Evolutionary conservation across 441 rosid genomes (phyloP).

Genomic region (Iberis amara): DNA sequence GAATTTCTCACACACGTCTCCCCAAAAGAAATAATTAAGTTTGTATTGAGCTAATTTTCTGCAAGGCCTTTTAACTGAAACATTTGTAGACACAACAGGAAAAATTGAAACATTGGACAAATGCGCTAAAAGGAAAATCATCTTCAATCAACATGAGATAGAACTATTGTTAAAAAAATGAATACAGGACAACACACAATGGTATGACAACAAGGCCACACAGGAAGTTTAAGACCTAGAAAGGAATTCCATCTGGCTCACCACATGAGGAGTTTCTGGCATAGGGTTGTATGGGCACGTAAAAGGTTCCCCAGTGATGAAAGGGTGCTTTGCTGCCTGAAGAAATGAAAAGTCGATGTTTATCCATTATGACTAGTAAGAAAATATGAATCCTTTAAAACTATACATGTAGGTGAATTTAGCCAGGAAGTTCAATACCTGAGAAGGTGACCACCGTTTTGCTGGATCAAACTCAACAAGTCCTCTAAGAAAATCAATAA

Average conservation of each 20-base stretch:
- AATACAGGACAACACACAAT: constrained; percentile 10
- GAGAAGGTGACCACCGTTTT: constrained; percentile 98
- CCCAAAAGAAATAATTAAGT: constrained; percentile 11
- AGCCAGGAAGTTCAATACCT: constrained; percentile 41
- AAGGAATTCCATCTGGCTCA: constrained; percentile 38
- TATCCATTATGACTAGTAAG: constrained; percentile 14
- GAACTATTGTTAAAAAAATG: constrained; percentile 7
- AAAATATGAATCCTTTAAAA: constrained; percentile 15
- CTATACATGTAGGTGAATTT: constrained; percentile 20
- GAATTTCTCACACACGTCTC: constrained; percentile 18
- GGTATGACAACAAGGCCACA: constrained; percentile 14
- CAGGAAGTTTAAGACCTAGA: constrained; percentile 14
- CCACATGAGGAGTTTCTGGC: constrained; percentile 80
- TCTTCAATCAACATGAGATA: constrained; percentile 13
- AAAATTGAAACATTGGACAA: background rate
- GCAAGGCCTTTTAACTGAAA: background rate
- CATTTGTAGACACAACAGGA: constrained; percentile 2
- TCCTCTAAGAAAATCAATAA: constrained; percentile 96
- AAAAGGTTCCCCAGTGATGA: constrained; percentile 97
- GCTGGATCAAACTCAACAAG: constrained; percentile 98
- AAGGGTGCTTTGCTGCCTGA: constrained; percentile 99
- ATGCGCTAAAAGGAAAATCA: constrained; percentile 9
- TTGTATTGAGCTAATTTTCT: constrained; percentile 11
- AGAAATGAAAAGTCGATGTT: constrained; percentile 28
- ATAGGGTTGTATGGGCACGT: constrained; percentile 85